Base-by-base conservation (phyloP, 306 rosid genomes). In the Datisca glomerata region DNA sequence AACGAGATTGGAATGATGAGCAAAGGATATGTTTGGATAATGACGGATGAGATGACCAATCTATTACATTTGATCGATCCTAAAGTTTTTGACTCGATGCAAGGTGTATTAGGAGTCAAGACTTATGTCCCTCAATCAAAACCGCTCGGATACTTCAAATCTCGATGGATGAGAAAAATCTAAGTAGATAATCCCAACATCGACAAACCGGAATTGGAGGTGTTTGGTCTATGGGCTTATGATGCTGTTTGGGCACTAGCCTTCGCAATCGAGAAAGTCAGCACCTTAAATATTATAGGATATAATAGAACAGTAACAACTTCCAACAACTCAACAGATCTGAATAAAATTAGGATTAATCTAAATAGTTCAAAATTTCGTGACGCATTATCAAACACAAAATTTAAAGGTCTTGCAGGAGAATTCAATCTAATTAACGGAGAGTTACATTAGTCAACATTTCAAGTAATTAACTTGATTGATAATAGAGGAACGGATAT, bases 241-340 rank as follows among this genome's bases (percentile, higher is more conserved):
- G 93, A 80, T 49, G 50, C 93, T 21, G 31, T 57, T 43, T 63
- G 41, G 5, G 75, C 85, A 28, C 18, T 75, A 41, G 81, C 85
- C 12, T 53, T 33, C 61, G 71, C 85, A 18, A 22, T 67, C 17
- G 76, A 80, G 61, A 35, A 80, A 19, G 64, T 17, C 9, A 40
- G 29, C 24, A 32, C 24, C 7, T 4, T 27, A 1, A 32, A 7
- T 11, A 17, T 8, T 2, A 10, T 14, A 32, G 24, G 10, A 15
- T 39, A 18, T 8, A 24, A 31, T 14, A 12, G 25, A 6, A 35
- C 14, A 4, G 2, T 9, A 11, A 58, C 44, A 6, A 3, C 3
- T 23, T 56, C 65, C 17, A 17, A 32, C 12, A 39, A 41, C 18
- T 46, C 53, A 4, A 46, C 18, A 8, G 45, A 64, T 45, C 50